phyloP scores from a whole-genome alignment of 768 basidiomycete species.

The Glaciozyma martinii region DNA sequence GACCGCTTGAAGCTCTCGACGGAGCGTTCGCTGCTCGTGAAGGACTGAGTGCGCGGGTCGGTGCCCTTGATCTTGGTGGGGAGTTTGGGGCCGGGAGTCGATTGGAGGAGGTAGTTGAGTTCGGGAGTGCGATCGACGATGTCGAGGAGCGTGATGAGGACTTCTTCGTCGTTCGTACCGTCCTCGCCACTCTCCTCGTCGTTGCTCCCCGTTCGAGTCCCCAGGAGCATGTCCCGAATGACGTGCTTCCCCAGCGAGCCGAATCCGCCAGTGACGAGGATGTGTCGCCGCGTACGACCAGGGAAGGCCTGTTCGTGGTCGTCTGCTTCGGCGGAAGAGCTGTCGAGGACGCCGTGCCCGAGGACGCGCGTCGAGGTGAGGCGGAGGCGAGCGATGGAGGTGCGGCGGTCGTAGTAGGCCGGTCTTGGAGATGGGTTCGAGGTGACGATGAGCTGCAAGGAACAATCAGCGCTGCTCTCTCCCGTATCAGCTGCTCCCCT shows the following conservation, averaged over 20 bases:
- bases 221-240: conserved; percentile 32
- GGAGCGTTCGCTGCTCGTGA: conserved; percentile 20
- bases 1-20: conserved; percentile 20
- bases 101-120: conserved; percentile 33
- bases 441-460: conserved; percentile 18
- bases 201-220: background rate
- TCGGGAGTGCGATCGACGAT: conserved; percentile 21
- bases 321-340: conserved; percentile 7
- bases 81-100: conserved; percentile 11
- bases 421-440: conserved; percentile 25
- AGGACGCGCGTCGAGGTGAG: conserved; percentile 32
- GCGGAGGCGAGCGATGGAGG: conserved; percentile 26
- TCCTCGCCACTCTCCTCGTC: background rate
- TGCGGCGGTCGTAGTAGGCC: conserved; percentile 31
- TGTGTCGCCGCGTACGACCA: conserved; percentile 20
- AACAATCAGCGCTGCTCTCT: background rate
- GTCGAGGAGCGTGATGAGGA: conserved; percentile 33
- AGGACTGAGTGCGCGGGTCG: conserved; percentile 30
- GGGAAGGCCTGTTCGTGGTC: background rate
- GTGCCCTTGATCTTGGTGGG: conserved; percentile 21
- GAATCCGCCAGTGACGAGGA: conserved; percentile 34
- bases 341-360: conserved; percentile 21
- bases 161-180: conserved; percentile 12
- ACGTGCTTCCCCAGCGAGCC: conserved; percentile 31
- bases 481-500: too few relatives aligned